phyloP scores from a whole-genome alignment of 2,329 filamentous ascomycete species.

The Fusarium guadeloupense region DNA sequence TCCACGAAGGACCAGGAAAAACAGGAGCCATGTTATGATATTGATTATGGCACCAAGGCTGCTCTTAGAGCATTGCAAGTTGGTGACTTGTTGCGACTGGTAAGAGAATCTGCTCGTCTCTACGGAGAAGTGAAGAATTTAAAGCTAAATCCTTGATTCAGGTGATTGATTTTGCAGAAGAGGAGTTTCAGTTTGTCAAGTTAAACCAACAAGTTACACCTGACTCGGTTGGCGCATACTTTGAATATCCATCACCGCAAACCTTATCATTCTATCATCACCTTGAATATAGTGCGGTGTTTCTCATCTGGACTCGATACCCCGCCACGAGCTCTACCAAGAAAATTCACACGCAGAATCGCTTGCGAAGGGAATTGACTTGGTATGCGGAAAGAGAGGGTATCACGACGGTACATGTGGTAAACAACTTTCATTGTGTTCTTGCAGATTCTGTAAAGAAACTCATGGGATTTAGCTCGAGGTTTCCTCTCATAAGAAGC shows the following conservation, averaged over 20 bases:
- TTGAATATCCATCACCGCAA: not conserved
- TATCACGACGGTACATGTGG: not conserved
- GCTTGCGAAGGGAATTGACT: slow-evolving; percentile 6
- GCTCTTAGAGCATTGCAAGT: slow-evolving; percentile 1
- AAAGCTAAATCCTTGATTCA: not conserved
- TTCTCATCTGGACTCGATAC: slow-evolving; percentile 23
- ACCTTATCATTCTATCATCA: slow-evolving; percentile 12
- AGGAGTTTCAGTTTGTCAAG: not conserved
- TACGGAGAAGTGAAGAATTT: not conserved
- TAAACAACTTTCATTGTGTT: too few relatives aligned
- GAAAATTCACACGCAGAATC: not conserved
- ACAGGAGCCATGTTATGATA: not conserved
- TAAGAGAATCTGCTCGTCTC: not conserved
- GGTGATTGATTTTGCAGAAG: slow-evolving; percentile 1
- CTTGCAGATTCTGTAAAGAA: too few relatives aligned
- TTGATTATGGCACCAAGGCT: not conserved
- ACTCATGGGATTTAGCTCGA: too few relatives aligned
- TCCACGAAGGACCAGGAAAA: not conserved
- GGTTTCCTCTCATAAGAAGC: too few relatives aligned
- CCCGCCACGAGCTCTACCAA: slow-evolving; percentile 2
- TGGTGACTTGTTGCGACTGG: slow-evolving; percentile 16
- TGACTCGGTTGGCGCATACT: not conserved
- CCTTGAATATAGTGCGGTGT: not conserved
- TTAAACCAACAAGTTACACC: not conserved
- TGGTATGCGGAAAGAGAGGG: not conserved